A percentile compares a stretch with the other conserved stretches of the same genome.
These are phyloP conservation scores for Diaporthe sp. DNA, from an alignment of 2,329 filamentous ascomycete genomes.

Conservation along the genomic window DNA sequence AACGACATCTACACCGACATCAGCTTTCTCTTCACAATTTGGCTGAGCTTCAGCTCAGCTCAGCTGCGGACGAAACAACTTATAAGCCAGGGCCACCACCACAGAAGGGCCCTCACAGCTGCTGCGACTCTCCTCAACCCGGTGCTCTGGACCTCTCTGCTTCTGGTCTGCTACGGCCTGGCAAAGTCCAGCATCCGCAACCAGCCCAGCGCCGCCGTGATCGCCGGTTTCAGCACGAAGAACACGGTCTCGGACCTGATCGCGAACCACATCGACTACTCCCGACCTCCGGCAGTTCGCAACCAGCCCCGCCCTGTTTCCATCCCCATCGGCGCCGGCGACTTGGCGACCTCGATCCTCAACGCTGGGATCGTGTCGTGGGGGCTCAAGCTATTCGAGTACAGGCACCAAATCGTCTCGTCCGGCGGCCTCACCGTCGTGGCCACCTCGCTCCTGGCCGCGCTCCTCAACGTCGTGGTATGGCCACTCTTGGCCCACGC, in stretches of 20 bases:
- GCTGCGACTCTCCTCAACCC: constrained; percentile 57
- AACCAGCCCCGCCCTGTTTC: neutral
- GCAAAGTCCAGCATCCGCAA: constrained; percentile 46
- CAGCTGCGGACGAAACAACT: constrained; percentile 50
- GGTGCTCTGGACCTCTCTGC: constrained; percentile 58
- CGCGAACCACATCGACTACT: constrained; percentile 39
- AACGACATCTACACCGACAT: constrained; percentile 57
- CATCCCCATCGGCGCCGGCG: constrained; percentile 53
- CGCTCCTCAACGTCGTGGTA: constrained; percentile 54
- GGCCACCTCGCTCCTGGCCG: constrained; percentile 48
- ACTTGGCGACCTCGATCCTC: constrained; percentile 59
- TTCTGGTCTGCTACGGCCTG: constrained; percentile 55
- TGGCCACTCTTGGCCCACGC: constrained; percentile 51
- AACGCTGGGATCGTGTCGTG: constrained; percentile 63
- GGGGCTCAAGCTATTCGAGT: constrained; percentile 65
- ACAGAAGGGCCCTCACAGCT: constrained; percentile 38
- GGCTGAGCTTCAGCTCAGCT: constrained; percentile 54
- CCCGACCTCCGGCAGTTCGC: constrained; percentile 31
- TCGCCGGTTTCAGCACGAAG: constrained; percentile 42
- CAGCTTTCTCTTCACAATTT: constrained; percentile 59
- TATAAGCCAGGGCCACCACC: constrained; percentile 7
- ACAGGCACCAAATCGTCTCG: constrained; percentile 57
- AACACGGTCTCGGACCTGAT: constrained; percentile 45
- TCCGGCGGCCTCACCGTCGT: constrained; percentile 52
- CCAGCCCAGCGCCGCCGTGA: constrained; percentile 37